Evolutionary conservation across 23 red algal species (phyloP).

Genomic region (Rhodosorus marinus): DNA sequence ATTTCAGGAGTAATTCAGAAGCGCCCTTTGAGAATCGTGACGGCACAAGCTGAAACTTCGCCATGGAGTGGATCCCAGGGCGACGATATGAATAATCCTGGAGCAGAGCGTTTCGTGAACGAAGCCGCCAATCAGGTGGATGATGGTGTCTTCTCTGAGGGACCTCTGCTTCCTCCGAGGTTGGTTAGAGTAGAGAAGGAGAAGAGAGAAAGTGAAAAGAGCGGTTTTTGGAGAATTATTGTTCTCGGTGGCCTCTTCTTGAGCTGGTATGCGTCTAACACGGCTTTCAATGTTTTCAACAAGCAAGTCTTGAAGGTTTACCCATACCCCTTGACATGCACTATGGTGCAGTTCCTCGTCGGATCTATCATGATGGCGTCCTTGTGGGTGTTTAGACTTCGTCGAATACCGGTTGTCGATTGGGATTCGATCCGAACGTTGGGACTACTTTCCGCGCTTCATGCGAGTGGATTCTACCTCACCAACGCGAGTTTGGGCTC

Average conservation of each 20-base stretch:
- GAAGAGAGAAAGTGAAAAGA: no score
- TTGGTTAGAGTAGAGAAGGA: no score
- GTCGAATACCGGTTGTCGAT: slow-evolving; percentile 38
- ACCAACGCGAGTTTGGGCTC: slow-evolving; percentile 78
- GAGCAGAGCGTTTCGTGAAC: no score
- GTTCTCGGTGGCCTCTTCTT: slow-evolving; percentile 30
- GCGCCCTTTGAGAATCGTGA: no score
- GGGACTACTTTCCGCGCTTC: slow-evolving; percentile 36
- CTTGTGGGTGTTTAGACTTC: slow-evolving; percentile 40
- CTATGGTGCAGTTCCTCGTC: slow-evolving; percentile 67
- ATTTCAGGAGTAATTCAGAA: no score
- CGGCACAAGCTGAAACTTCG: no score
- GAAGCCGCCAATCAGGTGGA: no score
- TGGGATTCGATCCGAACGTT: slow-evolving; percentile 23
- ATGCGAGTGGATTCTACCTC: slow-evolving; percentile 54
- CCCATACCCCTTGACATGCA: slow-evolving; percentile 53
- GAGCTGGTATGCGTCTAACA: slow-evolving; percentile 81
- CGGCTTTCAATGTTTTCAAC: slow-evolving; percentile 89
- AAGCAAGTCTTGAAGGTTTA: slow-evolving; percentile 76
- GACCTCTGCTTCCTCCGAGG: no score
- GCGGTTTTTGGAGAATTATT: no score
- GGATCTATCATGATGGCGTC: slow-evolving; percentile 34
- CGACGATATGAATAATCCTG: no score
- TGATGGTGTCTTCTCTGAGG: no score
- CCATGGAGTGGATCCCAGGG: no score